Evolutionary conservation across 1,284 basidiomycete genomes (phyloP).

Genomic region (Hemileia vastatrix): DNA sequence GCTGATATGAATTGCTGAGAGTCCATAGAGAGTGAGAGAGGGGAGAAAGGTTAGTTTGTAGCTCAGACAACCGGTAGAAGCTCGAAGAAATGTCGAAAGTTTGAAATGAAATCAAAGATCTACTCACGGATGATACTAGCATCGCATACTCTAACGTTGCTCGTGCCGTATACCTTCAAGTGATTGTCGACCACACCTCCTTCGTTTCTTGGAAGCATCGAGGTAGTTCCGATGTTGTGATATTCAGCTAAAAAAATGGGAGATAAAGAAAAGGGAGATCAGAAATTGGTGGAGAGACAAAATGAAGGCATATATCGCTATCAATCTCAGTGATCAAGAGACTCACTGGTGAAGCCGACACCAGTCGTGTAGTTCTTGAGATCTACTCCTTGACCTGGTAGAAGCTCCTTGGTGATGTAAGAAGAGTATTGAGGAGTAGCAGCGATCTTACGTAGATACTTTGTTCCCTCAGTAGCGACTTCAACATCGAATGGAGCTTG

Average conservation of each 20-base stretch:
- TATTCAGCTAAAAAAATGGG: constrained; percentile 33
- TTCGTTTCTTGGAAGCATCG: constrained; percentile 65
- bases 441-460: constrained; percentile 34
- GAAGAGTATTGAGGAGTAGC: constrained; percentile 27
- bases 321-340: too few relatives aligned
- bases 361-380: constrained; percentile 27
- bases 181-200: constrained; percentile 66
- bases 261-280: too few relatives aligned
- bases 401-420: constrained; percentile 29
- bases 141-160: constrained; percentile 53
- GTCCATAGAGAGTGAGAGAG: too few relatives aligned
- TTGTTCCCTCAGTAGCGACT: constrained; percentile 32
- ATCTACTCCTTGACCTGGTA: constrained; percentile 31
- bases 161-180: constrained; percentile 62
- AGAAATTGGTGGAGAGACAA: too few relatives aligned
- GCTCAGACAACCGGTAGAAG: too few relatives aligned
- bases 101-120: too few relatives aligned
- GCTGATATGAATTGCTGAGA: not conserved
- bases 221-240: constrained; percentile 49
- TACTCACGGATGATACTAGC: constrained; percentile 37
- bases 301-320: too few relatives aligned
- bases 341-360: not conserved
- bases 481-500: constrained; percentile 31
- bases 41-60: too few relatives aligned
- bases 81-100: too few relatives aligned